Conservation (phyloP, 192 early-diverging fungal genomes). For the Helicostylum pulchrum region DNA sequence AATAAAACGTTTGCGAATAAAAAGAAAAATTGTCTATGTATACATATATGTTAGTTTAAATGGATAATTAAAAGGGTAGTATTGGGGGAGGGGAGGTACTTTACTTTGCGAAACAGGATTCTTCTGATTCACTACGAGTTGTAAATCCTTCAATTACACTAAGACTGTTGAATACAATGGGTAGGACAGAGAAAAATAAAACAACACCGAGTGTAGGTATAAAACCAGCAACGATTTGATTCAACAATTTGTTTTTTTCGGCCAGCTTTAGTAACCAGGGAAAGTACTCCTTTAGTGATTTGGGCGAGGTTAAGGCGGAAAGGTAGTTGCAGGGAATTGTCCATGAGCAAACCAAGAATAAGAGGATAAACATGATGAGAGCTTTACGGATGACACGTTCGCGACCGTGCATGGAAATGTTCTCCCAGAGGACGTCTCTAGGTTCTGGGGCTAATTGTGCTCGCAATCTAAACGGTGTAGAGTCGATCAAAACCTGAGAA, state of each 20-base stretch:
- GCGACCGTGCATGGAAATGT: slow-evolving; percentile 58
- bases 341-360: slow-evolving; percentile 77
- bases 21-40: slow-evolving; percentile 67
- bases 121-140: slow-evolving; percentile 42
- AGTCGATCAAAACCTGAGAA: slow-evolving; percentile 62
- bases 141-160: slow-evolving; percentile 46
- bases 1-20: slow-evolving; percentile 74
- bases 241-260: slow-evolving; percentile 48
- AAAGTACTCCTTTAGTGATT: slow-evolving; percentile 55
- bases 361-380: slow-evolving; percentile 51
- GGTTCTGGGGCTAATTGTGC: slow-evolving; percentile 70
- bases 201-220: slow-evolving; percentile 72
- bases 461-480: slow-evolving; percentile 61
- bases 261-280: slow-evolving; percentile 56
- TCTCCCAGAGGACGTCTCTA: slow-evolving; percentile 73
- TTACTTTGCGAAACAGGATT: slow-evolving; percentile 39
- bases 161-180: slow-evolving; percentile 62
- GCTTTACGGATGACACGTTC: slow-evolving; percentile 53
- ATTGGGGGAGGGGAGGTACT: too few relatives aligned
- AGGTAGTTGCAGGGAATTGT: slow-evolving; percentile 63
- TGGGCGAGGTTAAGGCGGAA: slow-evolving; percentile 62
- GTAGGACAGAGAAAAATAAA: slow-evolving; percentile 65
- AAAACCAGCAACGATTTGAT: slow-evolving; percentile 61
- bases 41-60: too few relatives aligned
- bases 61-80: too few relatives aligned